phyloP scores from a whole-genome alignment of 805 yeast species.

The Ogataea nitratoaversa region DNA sequence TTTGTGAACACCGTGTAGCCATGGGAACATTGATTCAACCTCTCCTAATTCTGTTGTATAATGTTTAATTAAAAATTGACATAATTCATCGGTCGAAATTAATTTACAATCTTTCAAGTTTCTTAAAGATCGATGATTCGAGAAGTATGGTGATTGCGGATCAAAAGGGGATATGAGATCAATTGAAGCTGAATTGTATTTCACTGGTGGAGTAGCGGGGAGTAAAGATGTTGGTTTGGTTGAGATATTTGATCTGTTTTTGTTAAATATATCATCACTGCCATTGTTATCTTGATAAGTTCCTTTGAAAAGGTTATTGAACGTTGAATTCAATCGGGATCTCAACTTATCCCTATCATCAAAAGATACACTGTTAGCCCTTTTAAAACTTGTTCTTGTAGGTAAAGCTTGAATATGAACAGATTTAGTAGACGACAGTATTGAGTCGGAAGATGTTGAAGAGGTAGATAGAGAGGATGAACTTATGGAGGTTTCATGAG shows the following conservation, averaged over 20 bases:
- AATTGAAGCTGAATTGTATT: neutral
- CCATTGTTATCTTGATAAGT: conserved; percentile 9
- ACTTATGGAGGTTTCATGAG: neutral
- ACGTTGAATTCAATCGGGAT: conserved; percentile 20
- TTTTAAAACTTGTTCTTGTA: conserved; percentile 20
- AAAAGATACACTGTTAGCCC: conserved; percentile 27
- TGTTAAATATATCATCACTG: conserved; percentile 6
- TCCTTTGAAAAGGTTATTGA: conserved; percentile 12
- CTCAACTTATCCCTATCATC: conserved; percentile 27
- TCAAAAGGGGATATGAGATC: conserved; percentile 18
- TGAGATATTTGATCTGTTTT: conserved; percentile 8
- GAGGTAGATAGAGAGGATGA: neutral
- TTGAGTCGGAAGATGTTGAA: neutral
- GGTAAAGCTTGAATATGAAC: conserved; percentile 3
- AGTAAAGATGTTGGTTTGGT: conserved; percentile 3
- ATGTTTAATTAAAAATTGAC: conserved; percentile 17
- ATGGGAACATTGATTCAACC: conserved; percentile 73
- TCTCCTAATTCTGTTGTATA: conserved; percentile 46
- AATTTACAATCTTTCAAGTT: conserved; percentile 15
- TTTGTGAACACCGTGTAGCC: conserved; percentile 78
- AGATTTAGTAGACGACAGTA: neutral
- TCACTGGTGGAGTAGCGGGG: neutral
- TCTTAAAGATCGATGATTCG: conserved; percentile 14
- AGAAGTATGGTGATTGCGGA: conserved; percentile 17
- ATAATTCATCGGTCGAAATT: conserved; percentile 24